Evolutionary conservation across 345 rosid genomes (phyloP).

Genomic region (Populus ilicifolia): DNA sequence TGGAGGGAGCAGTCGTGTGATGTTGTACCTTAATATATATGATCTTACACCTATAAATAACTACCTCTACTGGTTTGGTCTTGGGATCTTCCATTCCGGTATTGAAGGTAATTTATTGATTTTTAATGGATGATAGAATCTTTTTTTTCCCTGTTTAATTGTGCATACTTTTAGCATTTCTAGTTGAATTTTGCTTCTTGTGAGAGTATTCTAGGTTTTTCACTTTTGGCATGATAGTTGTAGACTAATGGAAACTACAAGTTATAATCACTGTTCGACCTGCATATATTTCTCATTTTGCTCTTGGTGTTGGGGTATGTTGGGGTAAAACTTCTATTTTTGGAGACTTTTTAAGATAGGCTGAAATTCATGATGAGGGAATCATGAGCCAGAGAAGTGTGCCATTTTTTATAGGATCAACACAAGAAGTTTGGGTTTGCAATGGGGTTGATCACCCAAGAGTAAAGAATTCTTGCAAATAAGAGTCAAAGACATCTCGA

Average conservation of each 20-base stretch:
- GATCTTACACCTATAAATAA: constrained; percentile 93
- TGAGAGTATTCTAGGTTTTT: neutral
- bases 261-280: neutral
- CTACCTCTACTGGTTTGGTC: constrained; percentile 87
- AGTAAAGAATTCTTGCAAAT: too few relatives aligned
- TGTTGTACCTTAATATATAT: constrained; percentile 78
- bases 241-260: neutral
- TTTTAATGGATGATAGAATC: neutral
- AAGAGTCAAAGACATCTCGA: neutral
- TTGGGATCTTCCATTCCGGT: constrained; percentile 94
- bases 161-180: neutral
- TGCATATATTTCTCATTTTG: neutral
- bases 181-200: neutral
- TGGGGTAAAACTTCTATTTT: neutral
- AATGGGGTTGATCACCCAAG: neutral
- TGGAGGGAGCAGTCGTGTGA: constrained; percentile 30
- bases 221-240: neutral
- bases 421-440: neutral
- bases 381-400: neutral
- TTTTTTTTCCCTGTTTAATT: neutral
- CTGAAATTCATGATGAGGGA: neutral
- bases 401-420: neutral
- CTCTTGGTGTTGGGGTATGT: neutral
- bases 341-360: neutral
- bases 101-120: constrained; percentile 59